A percentile compares a stretch with the other conserved stretches of the same genome.
These are phyloP conservation scores for Verticillium alfalfae DNA, from an alignment of 2,329 filamentous ascomycete species.

Conservation along the genomic window DNA sequence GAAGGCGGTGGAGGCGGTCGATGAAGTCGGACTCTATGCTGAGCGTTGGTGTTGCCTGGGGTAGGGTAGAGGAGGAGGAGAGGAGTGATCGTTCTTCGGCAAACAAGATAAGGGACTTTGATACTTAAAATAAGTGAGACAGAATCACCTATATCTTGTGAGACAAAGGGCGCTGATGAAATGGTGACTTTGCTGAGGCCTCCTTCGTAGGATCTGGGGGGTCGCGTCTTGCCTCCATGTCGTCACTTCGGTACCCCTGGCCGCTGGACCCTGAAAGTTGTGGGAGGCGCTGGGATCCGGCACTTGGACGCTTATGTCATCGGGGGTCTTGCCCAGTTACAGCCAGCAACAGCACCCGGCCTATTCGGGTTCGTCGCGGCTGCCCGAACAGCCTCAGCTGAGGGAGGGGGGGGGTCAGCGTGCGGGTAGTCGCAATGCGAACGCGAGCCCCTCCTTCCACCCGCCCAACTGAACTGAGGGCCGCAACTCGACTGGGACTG, in stretches of 20 bases:
- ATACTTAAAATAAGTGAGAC: too few species aligned
- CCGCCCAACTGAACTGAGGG: background rate
- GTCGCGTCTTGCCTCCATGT: background rate
- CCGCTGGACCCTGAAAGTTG: background rate
- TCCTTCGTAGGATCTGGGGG: too few species aligned
- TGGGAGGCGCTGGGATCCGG: too few species aligned
- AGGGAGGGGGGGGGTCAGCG: background rate
- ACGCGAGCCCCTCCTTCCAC: background rate
- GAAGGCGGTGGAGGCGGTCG: background rate
- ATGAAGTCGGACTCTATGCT: conserved; percentile 9
- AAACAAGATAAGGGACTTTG: too few species aligned
- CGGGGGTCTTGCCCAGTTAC: background rate
- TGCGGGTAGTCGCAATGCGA: background rate
- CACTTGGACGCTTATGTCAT: background rate
- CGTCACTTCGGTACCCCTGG: background rate
- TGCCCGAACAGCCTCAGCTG: background rate
- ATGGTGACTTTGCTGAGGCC: too few species aligned
- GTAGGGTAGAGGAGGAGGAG: background rate
- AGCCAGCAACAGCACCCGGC: background rate
- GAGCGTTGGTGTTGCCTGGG: conserved; percentile 8
- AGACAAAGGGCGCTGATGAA: too few species aligned
- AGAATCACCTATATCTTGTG: too few species aligned
- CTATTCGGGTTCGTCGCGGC: background rate
- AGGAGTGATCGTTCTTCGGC: too few species aligned
- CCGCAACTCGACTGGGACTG: background rate